A percentile compares a stretch with the other conserved stretches of the same genome.
Conservation (phyloP, 805 yeast genomes). For the Saturnispora gosingensis region DNA sequence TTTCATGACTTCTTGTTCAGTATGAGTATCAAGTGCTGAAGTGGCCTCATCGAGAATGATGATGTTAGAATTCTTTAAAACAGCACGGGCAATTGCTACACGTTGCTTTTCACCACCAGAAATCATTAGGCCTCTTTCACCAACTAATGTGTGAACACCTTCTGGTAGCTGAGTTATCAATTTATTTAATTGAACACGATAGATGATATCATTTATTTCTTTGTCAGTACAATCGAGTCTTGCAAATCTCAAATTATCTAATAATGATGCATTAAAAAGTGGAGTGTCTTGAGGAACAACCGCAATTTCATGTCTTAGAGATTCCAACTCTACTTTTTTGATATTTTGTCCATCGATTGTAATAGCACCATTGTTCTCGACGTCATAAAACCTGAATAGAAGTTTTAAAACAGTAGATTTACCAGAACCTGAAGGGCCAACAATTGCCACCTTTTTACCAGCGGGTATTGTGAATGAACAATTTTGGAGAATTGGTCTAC, state of each 20-base stretch:
- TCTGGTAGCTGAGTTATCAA: slow-evolving; percentile 69
- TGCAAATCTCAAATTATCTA: slow-evolving; percentile 85
- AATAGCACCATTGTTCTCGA: slow-evolving; percentile 41
- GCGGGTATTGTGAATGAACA: slow-evolving; percentile 83
- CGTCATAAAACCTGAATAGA: slow-evolving; percentile 86
- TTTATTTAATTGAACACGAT: slow-evolving; percentile 57
- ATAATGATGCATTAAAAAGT: slow-evolving; percentile 78
- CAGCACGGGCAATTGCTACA: slow-evolving; percentile 84
- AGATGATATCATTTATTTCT: slow-evolving; percentile 57
- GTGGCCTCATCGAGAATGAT: slow-evolving; percentile 97
- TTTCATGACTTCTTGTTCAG: slow-evolving; percentile 74
- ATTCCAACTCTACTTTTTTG: slow-evolving; percentile 60
- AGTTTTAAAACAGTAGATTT: slow-evolving; percentile 81
- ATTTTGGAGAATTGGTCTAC: slow-evolving; percentile 73
- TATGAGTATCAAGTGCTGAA: slow-evolving; percentile 91
- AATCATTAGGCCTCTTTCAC: slow-evolving; percentile 97
- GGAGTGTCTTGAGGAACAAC: slow-evolving; percentile 99
- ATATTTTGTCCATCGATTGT: slow-evolving; percentile 86
- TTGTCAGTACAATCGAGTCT: slow-evolving; percentile 60
- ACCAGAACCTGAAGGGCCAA: slow-evolving; percentile 95
- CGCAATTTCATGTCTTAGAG: slow-evolving; percentile 67
- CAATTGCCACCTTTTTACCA: slow-evolving; percentile 86
- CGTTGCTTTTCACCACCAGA: slow-evolving; percentile 99
- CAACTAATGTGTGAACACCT: slow-evolving; percentile 80
- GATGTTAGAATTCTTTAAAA: slow-evolving; percentile 77